Percentiles rank a stretch among this genome's conserved stretches.
Evolutionary conservation across 1,284 basidiomycete genomes (phyloP).

Genomic region (Leccinum cinnamomeum): DNA sequence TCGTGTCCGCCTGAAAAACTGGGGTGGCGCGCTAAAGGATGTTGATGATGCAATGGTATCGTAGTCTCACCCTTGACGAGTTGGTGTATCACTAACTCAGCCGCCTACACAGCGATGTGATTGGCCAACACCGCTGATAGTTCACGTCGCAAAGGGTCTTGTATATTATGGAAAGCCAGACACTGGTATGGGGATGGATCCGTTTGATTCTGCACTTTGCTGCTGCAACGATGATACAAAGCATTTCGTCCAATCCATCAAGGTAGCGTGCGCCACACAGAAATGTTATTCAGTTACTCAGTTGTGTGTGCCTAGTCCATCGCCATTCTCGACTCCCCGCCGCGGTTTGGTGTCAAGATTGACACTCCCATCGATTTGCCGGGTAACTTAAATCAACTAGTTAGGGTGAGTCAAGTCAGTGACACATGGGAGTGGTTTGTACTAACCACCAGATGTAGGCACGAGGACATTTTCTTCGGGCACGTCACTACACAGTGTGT

Average conservation of each 20-base stretch:
- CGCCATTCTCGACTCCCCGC: neutral
- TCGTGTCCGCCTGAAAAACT: neutral
- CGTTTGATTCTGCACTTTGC: too few species aligned
- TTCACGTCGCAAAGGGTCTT: too few species aligned
- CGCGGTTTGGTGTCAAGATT: neutral
- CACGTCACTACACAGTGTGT: too few species aligned
- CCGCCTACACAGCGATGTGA: too few species aligned
- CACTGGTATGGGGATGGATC: too few species aligned
- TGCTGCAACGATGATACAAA: too few species aligned
- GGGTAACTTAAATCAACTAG: neutral
- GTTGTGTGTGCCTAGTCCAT: neutral
- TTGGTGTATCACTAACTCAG: neutral
- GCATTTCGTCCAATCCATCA: too few species aligned
- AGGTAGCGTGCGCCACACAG: neutral
- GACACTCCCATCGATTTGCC: neutral
- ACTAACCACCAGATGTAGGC: too few species aligned
- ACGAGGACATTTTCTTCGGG: too few species aligned
- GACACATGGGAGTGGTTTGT: neutral
- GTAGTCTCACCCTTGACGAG: neutral
- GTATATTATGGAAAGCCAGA: too few species aligned
- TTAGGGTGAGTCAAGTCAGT: neutral
- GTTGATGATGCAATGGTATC: neutral
- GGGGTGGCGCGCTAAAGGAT: conserved; percentile 4
- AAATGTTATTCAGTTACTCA: neutral
- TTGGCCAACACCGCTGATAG: too few species aligned